Evolutionary conservation across 208 protist species (phyloP).

Genomic region (Leptomonas pyrrhocoris): DNA sequence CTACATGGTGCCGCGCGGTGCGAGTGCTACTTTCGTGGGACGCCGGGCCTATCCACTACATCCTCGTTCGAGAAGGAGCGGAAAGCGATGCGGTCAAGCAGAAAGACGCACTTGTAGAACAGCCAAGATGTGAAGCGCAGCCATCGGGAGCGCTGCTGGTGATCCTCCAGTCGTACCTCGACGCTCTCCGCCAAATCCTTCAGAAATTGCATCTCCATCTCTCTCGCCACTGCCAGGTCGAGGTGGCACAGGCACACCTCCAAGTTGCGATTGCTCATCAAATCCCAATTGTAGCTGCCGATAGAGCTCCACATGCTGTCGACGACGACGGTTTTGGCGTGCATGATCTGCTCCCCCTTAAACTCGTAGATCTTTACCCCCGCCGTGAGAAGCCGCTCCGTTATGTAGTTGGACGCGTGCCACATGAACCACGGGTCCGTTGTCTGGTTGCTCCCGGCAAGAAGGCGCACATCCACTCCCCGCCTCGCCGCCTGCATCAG

Average conservation of each 20-base stretch:
- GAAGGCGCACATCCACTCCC: conserved; percentile 91
- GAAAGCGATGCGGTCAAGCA: conserved; percentile 80
- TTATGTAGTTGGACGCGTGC: conserved; percentile 89
- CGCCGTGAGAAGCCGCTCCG: conserved; percentile 65
- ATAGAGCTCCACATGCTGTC: conserved; percentile 92
- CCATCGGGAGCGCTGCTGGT: conserved; percentile 68
- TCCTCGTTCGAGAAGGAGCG: conserved; percentile 60
- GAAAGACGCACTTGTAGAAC: conserved; percentile 80
- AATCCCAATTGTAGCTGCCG: conserved; percentile 93
- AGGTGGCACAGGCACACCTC: conserved; percentile 88
- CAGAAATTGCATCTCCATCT: conserved; percentile 90
- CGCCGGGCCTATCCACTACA: conserved; percentile 38
- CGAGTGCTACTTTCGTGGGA: conserved; percentile 4
- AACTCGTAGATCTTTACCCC: conserved; percentile 93
- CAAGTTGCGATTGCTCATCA: conserved; percentile 93
- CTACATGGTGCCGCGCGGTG: too few relatives aligned
- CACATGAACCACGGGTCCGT: conserved; percentile 94
- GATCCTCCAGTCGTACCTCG: conserved; percentile 70
- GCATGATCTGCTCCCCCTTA: conserved; percentile 86
- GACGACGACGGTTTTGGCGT: conserved; percentile 92
- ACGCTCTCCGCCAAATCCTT: conserved; percentile 60
- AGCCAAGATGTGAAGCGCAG: conserved; percentile 80
- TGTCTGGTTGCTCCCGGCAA: conserved; percentile 79
- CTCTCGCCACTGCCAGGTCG: conserved; percentile 56
- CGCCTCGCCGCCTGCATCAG: conserved; percentile 75